Base-by-base conservation (phyloP, 2,329 filamentous ascomycete species). In the Zelopaecilomyces penicillatus region DNA sequence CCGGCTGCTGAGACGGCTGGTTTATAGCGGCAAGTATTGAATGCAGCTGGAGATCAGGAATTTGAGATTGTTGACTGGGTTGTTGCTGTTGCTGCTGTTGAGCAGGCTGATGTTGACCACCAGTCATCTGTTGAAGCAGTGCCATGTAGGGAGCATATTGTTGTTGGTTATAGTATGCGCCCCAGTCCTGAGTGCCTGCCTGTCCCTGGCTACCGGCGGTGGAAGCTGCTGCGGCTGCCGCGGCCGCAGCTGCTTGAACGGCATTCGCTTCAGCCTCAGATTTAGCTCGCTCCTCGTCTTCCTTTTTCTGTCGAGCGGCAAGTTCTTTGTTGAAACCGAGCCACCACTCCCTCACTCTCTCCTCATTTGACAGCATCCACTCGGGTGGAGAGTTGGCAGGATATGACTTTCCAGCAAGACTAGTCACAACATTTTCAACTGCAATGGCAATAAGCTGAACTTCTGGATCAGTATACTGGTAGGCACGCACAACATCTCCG, bases 261-360 rank as follows among this genome's bases (percentile, higher is more conserved):
- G 57, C 52, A 40, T 63, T 58, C 27, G 57, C 61, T 35, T 65
- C 57, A 27, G 60, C 62, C 40, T 49, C 60, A 12, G 56, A 54
- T 46, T 58, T 57, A n/a, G 62, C 62, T 6, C 55, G 58, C 29
- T 65, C 62, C 31, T 67, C 66, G 2, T 67, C 63, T 29, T 63
- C 61, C 41, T 58, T 64, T 44, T 66, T 66, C 39, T 69, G 61
- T 38, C 63, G 64, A 2, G 57, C 55, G 6, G 64, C 59, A 9
- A 57, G 38, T 42, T 69, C 68, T 47, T 63, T 67, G 44, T 67
- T 66, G 49, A 69, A 72, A 0, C 73, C 74, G 8, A 68, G 58
- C 63, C 70, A 72, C 76, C 76, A 81, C 49, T 76, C 69, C 7
- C 69, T 67, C 0, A 71, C 63, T 48, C 68, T 68, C 30, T 70